Conservation (phyloP, 2,329 filamentous ascomycete genomes). For the Tolypocladium cylindrosporum region DNA sequence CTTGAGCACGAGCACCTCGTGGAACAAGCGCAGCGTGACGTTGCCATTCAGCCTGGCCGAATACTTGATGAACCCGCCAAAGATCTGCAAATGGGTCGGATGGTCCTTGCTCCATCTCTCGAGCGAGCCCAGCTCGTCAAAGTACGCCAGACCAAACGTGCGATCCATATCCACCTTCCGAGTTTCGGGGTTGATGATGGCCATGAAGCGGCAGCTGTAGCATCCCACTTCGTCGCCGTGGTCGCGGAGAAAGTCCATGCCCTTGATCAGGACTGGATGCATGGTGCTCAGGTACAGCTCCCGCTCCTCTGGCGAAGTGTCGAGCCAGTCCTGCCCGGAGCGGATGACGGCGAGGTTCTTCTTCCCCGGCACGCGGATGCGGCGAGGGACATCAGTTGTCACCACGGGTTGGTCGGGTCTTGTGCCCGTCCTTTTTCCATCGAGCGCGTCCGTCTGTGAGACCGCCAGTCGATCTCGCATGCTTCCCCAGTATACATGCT, state of each 20-base stretch:
- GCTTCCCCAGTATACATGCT: conserved; percentile 36
- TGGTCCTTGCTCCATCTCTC: conserved; percentile 29
- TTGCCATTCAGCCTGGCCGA: conserved; percentile 24
- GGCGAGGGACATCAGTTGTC: neutral
- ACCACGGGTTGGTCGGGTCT: neutral
- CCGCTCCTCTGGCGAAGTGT: conserved; percentile 27
- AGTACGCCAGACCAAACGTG: conserved; percentile 31
- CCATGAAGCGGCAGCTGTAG: conserved; percentile 32
- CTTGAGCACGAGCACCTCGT: conserved; percentile 29
- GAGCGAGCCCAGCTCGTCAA: conserved; percentile 27
- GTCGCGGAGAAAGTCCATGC: conserved; percentile 34
- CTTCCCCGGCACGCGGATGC: conserved; percentile 23
- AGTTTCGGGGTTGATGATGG: conserved; percentile 21
- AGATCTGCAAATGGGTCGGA: conserved; percentile 28
- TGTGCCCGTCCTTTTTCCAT: conserved; percentile 10
- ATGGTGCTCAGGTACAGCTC: conserved; percentile 32
- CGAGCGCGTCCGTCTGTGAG: conserved; percentile 24
- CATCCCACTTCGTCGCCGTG: conserved; percentile 31
- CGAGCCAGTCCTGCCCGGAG: conserved; percentile 34
- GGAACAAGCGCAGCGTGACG: conserved; percentile 21
- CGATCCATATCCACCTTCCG: conserved; percentile 16
- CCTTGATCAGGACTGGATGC: conserved; percentile 30
- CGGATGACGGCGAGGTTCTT: conserved; percentile 32
- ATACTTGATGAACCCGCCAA: conserved; percentile 27
- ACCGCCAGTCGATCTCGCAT: conserved; percentile 32